Base-by-base conservation (phyloP, 345 rosid species). In the Euphorbia tirucalli region DNA sequence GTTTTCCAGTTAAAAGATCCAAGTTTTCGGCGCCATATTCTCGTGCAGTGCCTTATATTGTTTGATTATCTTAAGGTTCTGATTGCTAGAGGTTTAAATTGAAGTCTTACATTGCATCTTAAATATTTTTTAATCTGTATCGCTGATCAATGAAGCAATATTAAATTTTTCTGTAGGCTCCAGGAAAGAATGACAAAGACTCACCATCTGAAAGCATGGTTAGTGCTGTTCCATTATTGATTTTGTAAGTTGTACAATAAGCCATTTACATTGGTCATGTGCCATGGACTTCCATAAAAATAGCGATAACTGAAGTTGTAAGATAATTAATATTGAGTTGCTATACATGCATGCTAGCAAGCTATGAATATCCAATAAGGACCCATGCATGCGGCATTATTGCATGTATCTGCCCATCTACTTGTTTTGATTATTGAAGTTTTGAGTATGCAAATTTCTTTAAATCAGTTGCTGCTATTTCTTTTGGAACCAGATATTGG, bases 101-200 rank as follows among this genome's bases (percentile, higher is more conserved):
- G 41, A 68, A 32, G 41, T 52, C 13, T 59, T 46, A 35, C 61
- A n/a, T 2, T 72, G 66, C 15, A 49, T 74, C 32, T 68, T 16
- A n/a, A 63, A 56, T 35, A 37, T 27, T 62, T 15, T 65, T 54
- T 35, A 22, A 24, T 50, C 32, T 37, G 14, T 65, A 19, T 66
- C 62, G 3, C 7, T 43, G 54, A 52, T 70, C 28, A 41, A 75
- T 74, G 61, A 55, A 77, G 41, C 56, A 50, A 32, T 58, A 75
- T 32, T 39, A n/a, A 61, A 30, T 71, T 54, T 77, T 72, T 66
- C 72, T 27, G 59, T 74, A 95, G 99, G 88, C 92, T 71, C 98
- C 98, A 2, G 97, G 98, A 72, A 95, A 95, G 84, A 92, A 85
- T 69, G 98, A 95, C 75, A 95, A 95, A 83, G 99, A 95, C 75